Base-by-base conservation (phyloP, 768 basidiomycete genomes). In the Suillus plorans region DNA sequence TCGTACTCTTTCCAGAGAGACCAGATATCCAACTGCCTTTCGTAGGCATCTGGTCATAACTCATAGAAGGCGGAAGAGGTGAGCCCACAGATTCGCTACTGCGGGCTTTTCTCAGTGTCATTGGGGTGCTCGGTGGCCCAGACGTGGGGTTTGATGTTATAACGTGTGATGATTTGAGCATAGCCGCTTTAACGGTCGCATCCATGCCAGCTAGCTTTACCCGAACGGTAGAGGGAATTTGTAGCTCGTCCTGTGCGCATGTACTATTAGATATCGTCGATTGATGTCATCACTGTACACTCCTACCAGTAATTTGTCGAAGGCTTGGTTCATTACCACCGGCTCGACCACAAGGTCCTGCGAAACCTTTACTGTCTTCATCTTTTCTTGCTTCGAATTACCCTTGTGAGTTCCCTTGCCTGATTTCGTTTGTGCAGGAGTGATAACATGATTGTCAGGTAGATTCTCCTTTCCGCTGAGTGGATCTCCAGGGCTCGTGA, bases 181-280 rank as follows among this genome's bases (percentile, higher is more conserved):
- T 95, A 14, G 91, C 92, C 5, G 91, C 93, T 73, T 97, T 97
- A 59, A 97, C 91, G 1, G 89, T 87, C 0, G 88, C 79, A 63
- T 96, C 92, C 85, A 97, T 92, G 18, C 86, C 87, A 57, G 82
- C 81, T 20, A 96, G 85, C 76, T 94, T 93, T 1, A 88, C 89
- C 9, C 94, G 85, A 28, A 95, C 79, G 3, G 85, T 86, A 8
- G 85, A 78, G 4, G 94, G 94, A 25, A 96, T 94, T 77, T 96
- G 94, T 60, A 96, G 86, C 64, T 94, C 92, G 74, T 96, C 92
- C 94, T 95, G 64, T 42, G 62, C 61, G 13, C 28, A 58, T 18
- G 44, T 63, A 61, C 55, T 52, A 64, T 67, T 42, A 65, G 60
- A 62, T 58, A 37, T 31, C 5, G 20, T 20, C 12, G 18, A 47